Conservation (phyloP, 805 yeast genomes). For the Candida krabiensis region DNA sequence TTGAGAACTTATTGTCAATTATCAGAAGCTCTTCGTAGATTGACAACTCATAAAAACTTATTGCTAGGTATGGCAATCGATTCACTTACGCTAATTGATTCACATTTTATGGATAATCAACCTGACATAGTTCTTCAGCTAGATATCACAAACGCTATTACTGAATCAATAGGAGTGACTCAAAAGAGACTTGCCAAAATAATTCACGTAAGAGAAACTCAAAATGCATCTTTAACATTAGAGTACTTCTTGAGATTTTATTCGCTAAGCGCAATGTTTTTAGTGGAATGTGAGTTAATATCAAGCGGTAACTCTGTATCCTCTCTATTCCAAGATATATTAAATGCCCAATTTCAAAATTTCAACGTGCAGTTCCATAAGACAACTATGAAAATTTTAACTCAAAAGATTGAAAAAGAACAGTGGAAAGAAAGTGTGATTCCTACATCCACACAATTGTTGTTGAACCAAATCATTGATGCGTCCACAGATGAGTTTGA, state of each 20-base stretch:
- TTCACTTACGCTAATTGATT: slow-evolving; percentile 34
- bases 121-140: slow-evolving; percentile 52
- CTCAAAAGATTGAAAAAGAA: slow-evolving; percentile 60
- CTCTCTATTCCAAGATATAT: slow-evolving; percentile 62
- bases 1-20: slow-evolving; percentile 57
- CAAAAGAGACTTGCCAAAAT: slow-evolving; percentile 79
- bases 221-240: slow-evolving; percentile 55
- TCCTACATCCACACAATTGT: slow-evolving; percentile 44
- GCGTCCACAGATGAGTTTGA: slow-evolving; percentile 41
- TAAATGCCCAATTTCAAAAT: slow-evolving; percentile 63
- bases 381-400: slow-evolving; percentile 45
- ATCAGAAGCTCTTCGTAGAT: slow-evolving; percentile 71
- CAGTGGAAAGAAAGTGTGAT: slow-evolving; percentile 78
- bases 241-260: slow-evolving; percentile 68
- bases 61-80: slow-evolving; percentile 69
- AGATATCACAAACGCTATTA: slow-evolving; percentile 66
- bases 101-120: slow-evolving; percentile 28
- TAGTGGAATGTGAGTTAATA: slow-evolving; percentile 80
- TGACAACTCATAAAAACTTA: slow-evolving; percentile 76
- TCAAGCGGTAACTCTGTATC: slow-evolving; percentile 61
- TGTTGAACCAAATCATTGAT: slow-evolving; percentile 50
- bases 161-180: slow-evolving; percentile 65
- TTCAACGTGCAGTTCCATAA: slow-evolving; percentile 59
- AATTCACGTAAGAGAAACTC: slow-evolving; percentile 72
- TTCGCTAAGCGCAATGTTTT: slow-evolving; percentile 63